Evolutionary conservation across 179 eudicot genomes (phyloP).

Genomic region (Nepenthes alata): DNA sequence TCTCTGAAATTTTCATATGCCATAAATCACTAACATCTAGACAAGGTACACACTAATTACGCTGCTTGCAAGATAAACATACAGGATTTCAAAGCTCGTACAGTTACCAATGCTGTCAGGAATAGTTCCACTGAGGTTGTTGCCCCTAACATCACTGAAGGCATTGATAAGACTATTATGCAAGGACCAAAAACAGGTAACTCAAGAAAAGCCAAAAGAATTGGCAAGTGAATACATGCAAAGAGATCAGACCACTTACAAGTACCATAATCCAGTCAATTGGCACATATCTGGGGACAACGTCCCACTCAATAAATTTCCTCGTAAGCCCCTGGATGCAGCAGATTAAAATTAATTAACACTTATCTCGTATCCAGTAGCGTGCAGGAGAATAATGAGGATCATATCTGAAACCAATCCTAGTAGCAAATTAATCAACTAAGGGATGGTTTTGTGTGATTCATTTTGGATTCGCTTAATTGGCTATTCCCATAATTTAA

Average conservation of each 20-base stretch:
- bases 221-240: background rate
- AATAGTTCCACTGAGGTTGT: conserved; percentile 45
- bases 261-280: conserved; percentile 61
- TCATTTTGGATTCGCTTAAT: too few species aligned
- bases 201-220: background rate
- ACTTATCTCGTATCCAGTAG: too few species aligned
- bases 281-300: conserved; percentile 66
- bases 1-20: conserved; percentile 25
- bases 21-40: background rate
- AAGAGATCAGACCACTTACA: conserved; percentile 24
- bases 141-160: conserved; percentile 46
- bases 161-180: background rate
- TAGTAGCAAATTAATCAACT: too few species aligned
- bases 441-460: too few species aligned
- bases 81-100: conserved; percentile 64
- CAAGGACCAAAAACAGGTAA: background rate
- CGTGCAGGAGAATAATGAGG: too few species aligned
- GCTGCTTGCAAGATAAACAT: conserved; percentile 6
- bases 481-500: too few species aligned
- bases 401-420: too few species aligned
- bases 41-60: background rate
- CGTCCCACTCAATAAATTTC: conserved; percentile 42
- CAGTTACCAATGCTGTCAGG: conserved; percentile 63
- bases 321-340: conserved; percentile 41
- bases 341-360: background rate